These are phyloP conservation scores for Penicillium sclerotigenum DNA, from an alignment of 2,329 filamentous ascomycete genomes.

Conservation along the genomic window DNA sequence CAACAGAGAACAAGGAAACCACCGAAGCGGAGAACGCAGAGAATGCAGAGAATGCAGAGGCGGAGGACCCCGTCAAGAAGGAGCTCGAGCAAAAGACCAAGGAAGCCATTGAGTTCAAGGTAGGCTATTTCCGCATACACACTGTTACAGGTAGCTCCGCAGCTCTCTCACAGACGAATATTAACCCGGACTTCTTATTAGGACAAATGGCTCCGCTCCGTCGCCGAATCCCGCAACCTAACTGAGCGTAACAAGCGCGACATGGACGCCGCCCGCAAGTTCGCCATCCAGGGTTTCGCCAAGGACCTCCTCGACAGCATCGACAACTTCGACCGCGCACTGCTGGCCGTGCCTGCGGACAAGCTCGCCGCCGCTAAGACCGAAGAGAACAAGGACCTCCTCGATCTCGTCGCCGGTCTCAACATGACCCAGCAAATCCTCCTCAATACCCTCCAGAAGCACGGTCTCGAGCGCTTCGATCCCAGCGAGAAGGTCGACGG, in stretches of 20 bases:
- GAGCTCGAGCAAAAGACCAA: slow-evolving; percentile 70
- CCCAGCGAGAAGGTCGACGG: slow-evolving; percentile 53
- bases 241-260: slow-evolving; percentile 93
- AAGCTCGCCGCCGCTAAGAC: slow-evolving; percentile 60
- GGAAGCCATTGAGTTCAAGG: slow-evolving; percentile 81
- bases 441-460: slow-evolving; percentile 84
- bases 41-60: slow-evolving; percentile 32
- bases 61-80: slow-evolving; percentile 55
- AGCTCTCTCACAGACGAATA: neutral
- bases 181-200: slow-evolving; percentile 36
- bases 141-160: neutral
- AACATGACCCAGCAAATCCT: slow-evolving; percentile 93
- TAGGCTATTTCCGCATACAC: slow-evolving; percentile 40
- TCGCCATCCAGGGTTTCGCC: slow-evolving; percentile 91
- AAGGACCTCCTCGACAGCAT: slow-evolving; percentile 92
- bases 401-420: slow-evolving; percentile 79
- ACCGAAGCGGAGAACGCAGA: slow-evolving; percentile 46
- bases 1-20: slow-evolving; percentile 43
- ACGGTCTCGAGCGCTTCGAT: slow-evolving; percentile 86
- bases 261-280: slow-evolving; percentile 80
- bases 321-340: slow-evolving; percentile 94
- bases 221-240: slow-evolving; percentile 97
- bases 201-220: slow-evolving; percentile 91
- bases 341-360: slow-evolving; percentile 71
- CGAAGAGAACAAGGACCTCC: slow-evolving; percentile 66